Percentiles rank a stretch among this genome's conserved stretches.
Evolutionary conservation across 2,329 filamentous ascomycete species (phyloP).

Genomic region (Helicocarpus griseus): DNA sequence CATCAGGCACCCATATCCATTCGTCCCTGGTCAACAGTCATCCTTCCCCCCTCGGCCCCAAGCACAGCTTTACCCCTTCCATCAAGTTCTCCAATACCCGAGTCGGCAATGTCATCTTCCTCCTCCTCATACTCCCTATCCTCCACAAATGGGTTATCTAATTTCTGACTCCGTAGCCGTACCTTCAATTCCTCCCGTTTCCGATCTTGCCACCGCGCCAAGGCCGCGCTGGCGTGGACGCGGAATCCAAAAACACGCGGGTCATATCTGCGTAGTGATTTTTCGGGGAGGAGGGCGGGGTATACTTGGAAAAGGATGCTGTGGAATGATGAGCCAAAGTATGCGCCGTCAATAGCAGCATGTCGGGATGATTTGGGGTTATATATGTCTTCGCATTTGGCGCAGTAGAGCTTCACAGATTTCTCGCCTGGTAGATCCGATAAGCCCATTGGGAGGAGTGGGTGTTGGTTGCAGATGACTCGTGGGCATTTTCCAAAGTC

Average conservation of each 20-base stretch:
- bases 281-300: constrained; percentile 75
- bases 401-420: constrained; percentile 93
- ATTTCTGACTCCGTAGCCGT: constrained; percentile 55
- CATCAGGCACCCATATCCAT: constrained; percentile 3
- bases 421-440: constrained; percentile 80
- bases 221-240: constrained; percentile 78
- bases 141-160: constrained; percentile 69
- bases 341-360: constrained; percentile 89
- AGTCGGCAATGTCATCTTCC: constrained; percentile 7
- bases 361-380: constrained; percentile 97
- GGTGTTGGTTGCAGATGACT: constrained; percentile 88
- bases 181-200: constrained; percentile 74
- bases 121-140: constrained; percentile 45
- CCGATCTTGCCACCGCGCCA: constrained; percentile 83
- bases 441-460: constrained; percentile 87
- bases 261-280: constrained; percentile 76
- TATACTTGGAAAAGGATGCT: constrained; percentile 99
- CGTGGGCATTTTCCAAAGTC: constrained; percentile 98
- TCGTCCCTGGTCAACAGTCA: background rate
- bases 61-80: constrained; percentile 4
- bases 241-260: constrained; percentile 92
- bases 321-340: constrained; percentile 97
- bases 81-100: constrained; percentile 8
- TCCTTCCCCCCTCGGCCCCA: background rate
- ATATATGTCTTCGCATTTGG: constrained; percentile 95